Percentiles rank a stretch among this genome's conserved stretches.
These are phyloP conservation scores for Amanita molliuscula DNA, from an alignment of 768 basidiomycete genomes.

Conservation along the genomic window DNA sequence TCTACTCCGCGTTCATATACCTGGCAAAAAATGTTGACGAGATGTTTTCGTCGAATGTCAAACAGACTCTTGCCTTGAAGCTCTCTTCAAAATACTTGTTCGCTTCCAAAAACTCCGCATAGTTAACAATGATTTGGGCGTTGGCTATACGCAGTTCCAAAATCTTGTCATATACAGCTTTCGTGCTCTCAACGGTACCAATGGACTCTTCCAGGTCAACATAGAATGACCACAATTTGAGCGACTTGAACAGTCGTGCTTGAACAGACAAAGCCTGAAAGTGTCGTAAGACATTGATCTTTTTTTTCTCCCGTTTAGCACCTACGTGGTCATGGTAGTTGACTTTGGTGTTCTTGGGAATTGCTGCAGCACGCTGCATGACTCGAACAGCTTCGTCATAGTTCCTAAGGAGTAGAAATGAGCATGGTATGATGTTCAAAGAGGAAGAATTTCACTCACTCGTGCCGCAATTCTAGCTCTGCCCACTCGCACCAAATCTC, in stretches of 20 bases:
- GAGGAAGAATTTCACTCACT: constrained; percentile 42
- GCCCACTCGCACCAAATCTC: constrained; percentile 99
- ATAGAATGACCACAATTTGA: constrained; percentile 99
- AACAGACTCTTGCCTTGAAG: constrained; percentile 61
- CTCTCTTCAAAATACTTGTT: constrained; percentile 98
- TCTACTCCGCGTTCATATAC: constrained; percentile 97
- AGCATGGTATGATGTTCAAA: neutral
- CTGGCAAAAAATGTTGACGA: constrained; percentile 23
- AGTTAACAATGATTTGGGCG: constrained; percentile 95
- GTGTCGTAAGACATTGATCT: neutral
- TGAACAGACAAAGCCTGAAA: constrained; percentile 73
- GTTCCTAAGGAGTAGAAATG: constrained; percentile 44
- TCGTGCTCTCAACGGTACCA: constrained; percentile 85
- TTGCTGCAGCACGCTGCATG: constrained; percentile 91
- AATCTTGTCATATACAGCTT: constrained; percentile 93
- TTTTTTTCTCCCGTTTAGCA: constrained; percentile 3
- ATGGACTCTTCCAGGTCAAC: constrained; percentile 97
- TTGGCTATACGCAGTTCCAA: constrained; percentile 95
- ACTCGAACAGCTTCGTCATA: constrained; percentile 92
- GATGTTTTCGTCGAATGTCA: neutral
- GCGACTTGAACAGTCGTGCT: constrained; percentile 87
- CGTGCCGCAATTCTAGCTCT: constrained; percentile 93
- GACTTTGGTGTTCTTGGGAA: constrained; percentile 84
- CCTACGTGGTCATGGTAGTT: constrained; percentile 92
- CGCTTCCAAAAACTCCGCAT: constrained; percentile 93